phyloP scores from a whole-genome alignment of 2,329 filamentous ascomycete genomes.

The Tolypocladium ophioglossoides region DNA sequence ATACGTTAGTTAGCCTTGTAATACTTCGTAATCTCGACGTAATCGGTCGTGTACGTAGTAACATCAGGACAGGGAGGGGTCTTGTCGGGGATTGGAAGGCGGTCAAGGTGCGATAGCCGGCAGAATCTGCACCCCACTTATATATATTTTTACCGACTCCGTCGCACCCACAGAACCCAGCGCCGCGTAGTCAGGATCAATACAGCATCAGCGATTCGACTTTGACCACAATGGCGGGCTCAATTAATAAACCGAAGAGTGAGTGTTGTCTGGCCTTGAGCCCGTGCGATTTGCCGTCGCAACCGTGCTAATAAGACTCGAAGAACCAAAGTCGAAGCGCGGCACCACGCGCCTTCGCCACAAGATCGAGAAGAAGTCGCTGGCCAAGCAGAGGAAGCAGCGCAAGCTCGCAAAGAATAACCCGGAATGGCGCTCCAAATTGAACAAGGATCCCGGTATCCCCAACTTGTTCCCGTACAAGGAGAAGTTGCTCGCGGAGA shows the following conservation, averaged over 20 bases:
- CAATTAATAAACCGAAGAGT: conserved; percentile 46
- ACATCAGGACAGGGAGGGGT: no score
- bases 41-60: no score
- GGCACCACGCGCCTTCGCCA: conserved; percentile 78
- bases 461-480: conserved; percentile 98
- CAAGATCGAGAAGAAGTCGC: conserved; percentile 90
- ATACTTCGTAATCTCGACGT: no score
- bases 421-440: conserved; percentile 86
- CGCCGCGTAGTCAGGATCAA: conserved; percentile 2
- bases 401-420: conserved; percentile 91
- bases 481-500: conserved; percentile 86
- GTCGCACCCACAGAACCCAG: conserved; percentile 1
- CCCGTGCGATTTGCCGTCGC: neutral
- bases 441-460: conserved; percentile 97
- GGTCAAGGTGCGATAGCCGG: conserved; percentile 18
- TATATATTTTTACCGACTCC: conserved; percentile 26
- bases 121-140: conserved; percentile 28
- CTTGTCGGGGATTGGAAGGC: conserved; percentile 14
- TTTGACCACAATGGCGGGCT: conserved; percentile 34
- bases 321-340: conserved; percentile 94
- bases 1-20: no score
- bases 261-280: conserved; percentile 10
- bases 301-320: neutral
- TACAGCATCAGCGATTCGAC: neutral
- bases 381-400: conserved; percentile 81